Conservation (phyloP, 2,329 filamentous ascomycete species). For the Hypocreales sp. region DNA sequence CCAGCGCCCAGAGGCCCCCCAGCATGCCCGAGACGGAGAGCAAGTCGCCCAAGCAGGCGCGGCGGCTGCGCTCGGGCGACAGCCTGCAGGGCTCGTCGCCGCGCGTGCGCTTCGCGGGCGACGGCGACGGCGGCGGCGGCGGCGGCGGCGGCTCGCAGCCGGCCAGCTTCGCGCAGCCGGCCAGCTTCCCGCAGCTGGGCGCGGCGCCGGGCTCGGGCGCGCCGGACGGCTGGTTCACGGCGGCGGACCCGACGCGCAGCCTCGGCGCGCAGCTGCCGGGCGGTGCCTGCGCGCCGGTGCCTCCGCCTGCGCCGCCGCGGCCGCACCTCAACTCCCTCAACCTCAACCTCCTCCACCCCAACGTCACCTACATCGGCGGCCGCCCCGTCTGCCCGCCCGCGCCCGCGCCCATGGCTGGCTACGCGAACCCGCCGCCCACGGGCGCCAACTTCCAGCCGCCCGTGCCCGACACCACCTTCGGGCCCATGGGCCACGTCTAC, state of each 20-base stretch:
- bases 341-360: conserved; percentile 2
- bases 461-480: conserved; percentile 40
- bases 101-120: conserved; percentile 15
- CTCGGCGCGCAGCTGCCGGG: conserved; percentile 1
- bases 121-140: conserved; percentile 3
- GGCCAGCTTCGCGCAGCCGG: conserved; percentile 5
- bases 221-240: conserved; percentile 17
- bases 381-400: conserved; percentile 6
- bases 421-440: conserved; percentile 24
- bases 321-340: background rate
- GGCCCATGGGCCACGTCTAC: conserved; percentile 38
- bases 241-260: conserved; percentile 18
- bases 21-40: no score
- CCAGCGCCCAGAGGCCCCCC: no score
- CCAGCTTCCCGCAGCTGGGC: conserved; percentile 12
- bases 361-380: conserved; percentile 13
- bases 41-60: conserved; percentile 15
- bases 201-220: conserved; percentile 8
- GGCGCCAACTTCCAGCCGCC: conserved; percentile 42
- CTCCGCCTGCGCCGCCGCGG: conserved; percentile 1
- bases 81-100: conserved; percentile 6
- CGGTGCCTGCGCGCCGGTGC: no score
- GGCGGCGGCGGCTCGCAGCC: conserved; percentile 5
- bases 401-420: conserved; percentile 20
- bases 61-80: conserved; percentile 10